Percentiles rank a stretch among this genome's conserved stretches.
phyloP scores from a whole-genome alignment of 768 basidiomycete species.

The Scleroderma bovista region DNA sequence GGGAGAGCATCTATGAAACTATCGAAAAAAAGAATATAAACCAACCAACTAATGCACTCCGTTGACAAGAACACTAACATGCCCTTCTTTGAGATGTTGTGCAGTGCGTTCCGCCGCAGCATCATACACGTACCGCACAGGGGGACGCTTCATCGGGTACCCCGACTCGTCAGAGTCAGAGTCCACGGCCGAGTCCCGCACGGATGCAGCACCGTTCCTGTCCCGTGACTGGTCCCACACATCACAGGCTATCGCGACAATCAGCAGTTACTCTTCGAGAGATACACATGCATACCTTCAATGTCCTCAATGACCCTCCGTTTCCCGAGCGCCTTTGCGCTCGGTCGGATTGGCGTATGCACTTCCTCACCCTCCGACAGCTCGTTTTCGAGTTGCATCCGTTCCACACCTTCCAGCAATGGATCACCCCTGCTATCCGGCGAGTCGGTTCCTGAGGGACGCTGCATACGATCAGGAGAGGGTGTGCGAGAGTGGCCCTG shows the following conservation, averaged over 20 bases:
- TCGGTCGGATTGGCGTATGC: slow-evolving; percentile 51
- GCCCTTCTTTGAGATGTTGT: slow-evolving; percentile 47
- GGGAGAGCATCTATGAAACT: neutral
- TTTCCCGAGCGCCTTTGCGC: slow-evolving; percentile 87
- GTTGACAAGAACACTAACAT: slow-evolving; percentile 31
- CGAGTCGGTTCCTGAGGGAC: slow-evolving; percentile 18
- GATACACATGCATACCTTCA: slow-evolving; percentile 47
- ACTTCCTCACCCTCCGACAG: slow-evolving; percentile 22
- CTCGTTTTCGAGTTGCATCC: slow-evolving; percentile 23
- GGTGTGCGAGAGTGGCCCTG: slow-evolving; percentile 57
- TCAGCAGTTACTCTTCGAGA: no score
- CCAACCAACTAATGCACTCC: slow-evolving; percentile 39
- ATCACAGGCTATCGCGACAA: slow-evolving; percentile 39
- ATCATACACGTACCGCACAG: slow-evolving; percentile 82
- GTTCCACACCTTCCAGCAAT: slow-evolving; percentile 23
- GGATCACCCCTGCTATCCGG: slow-evolving; percentile 17
- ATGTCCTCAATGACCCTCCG: slow-evolving; percentile 52
- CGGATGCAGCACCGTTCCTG: slow-evolving; percentile 28
- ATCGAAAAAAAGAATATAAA: neutral
- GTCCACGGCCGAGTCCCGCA: slow-evolving; percentile 34
- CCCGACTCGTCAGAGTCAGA: slow-evolving; percentile 46
- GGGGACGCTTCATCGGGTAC: slow-evolving; percentile 36
- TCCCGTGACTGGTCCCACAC: slow-evolving; percentile 53
- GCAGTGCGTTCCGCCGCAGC: slow-evolving; percentile 80
- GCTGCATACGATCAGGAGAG: slow-evolving; percentile 48